Evolutionary conservation across 495 filamentous ascomycete species (phyloP).

Genomic region (Hyaloscypha hepaticicola): DNA sequence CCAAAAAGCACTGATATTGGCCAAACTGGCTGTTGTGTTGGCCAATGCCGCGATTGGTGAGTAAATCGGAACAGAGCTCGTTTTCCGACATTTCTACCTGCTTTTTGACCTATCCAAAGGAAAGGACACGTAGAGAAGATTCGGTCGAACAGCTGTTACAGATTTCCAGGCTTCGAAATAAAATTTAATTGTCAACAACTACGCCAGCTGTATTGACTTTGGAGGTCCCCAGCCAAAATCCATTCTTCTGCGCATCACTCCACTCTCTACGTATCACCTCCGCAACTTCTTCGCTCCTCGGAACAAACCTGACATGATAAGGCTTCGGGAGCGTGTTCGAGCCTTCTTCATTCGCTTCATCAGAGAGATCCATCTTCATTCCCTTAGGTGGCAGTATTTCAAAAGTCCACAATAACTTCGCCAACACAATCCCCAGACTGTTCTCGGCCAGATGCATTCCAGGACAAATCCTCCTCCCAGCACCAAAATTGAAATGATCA

Average conservation of each 20-base stretch:
- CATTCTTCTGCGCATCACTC: not conserved
- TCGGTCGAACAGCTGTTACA: too few relatives aligned
- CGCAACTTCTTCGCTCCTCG: not conserved
- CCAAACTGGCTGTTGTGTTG: too few relatives aligned
- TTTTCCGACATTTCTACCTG: too few relatives aligned
- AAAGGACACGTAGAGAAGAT: too few relatives aligned
- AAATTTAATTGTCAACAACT: constrained; percentile 1
- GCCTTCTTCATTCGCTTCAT: not conserved
- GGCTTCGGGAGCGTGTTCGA: not conserved
- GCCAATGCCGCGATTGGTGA: too few relatives aligned
- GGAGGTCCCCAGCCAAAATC: not conserved
- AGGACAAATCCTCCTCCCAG: constrained; percentile 58
- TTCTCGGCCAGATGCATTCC: constrained; percentile 59
- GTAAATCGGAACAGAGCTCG: too few relatives aligned
- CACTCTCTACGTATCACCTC: not conserved
- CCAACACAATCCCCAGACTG: constrained; percentile 50
- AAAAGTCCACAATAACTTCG: constrained; percentile 56
- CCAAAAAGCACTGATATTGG: too few relatives aligned
- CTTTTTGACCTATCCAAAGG: too few relatives aligned
- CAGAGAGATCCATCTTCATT: not conserved
- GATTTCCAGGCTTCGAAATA: too few relatives aligned
- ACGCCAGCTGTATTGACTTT: not conserved
- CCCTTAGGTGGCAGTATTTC: too few relatives aligned
- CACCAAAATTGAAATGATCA: constrained; percentile 54
- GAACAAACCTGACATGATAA: not conserved